phyloP scores from a whole-genome alignment of 73 alveolate genomes.

The Uronychia setigera region DNA sequence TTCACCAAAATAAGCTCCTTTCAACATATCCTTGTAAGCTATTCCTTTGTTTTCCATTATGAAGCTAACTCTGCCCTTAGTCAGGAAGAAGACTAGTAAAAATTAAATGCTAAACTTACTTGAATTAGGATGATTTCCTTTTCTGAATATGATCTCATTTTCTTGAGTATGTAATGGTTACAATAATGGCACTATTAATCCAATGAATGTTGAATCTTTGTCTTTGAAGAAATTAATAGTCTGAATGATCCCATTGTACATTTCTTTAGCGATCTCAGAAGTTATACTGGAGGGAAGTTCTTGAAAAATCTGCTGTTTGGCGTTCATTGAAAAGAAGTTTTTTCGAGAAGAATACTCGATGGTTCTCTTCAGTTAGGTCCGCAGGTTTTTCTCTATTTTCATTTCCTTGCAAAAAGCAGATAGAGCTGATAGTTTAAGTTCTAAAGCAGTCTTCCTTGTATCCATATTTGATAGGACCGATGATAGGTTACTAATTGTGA shows the following conservation, averaged over 20 bases:
- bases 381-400: slow-evolving; percentile 22
- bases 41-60: background rate
- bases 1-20: slow-evolving; percentile 43
- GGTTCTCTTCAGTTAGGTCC: background rate
- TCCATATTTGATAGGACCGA: slow-evolving; percentile 20
- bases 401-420: slow-evolving; percentile 31
- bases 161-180: slow-evolving; percentile 1
- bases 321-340: slow-evolving; percentile 12
- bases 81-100: slow-evolving; percentile 10
- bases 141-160: slow-evolving; percentile 22
- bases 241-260: slow-evolving; percentile 13
- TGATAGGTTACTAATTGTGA: background rate
- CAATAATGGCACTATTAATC: slow-evolving; percentile 18
- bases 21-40: slow-evolving; percentile 17
- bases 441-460: background rate
- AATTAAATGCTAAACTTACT: background rate
- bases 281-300: slow-evolving; percentile 29
- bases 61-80: slow-evolving; percentile 25
- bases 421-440: slow-evolving; percentile 9
- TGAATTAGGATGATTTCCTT: slow-evolving; percentile 25
- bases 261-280: slow-evolving; percentile 26
- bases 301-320: slow-evolving; percentile 9
- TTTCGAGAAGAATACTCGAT: slow-evolving; percentile 10
- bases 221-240: slow-evolving; percentile 22
- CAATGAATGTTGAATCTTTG: slow-evolving; percentile 28